Evolutionary conservation across 169 alveolate species (phyloP).

Genomic region (Plasmodium cynomolgi): DNA sequence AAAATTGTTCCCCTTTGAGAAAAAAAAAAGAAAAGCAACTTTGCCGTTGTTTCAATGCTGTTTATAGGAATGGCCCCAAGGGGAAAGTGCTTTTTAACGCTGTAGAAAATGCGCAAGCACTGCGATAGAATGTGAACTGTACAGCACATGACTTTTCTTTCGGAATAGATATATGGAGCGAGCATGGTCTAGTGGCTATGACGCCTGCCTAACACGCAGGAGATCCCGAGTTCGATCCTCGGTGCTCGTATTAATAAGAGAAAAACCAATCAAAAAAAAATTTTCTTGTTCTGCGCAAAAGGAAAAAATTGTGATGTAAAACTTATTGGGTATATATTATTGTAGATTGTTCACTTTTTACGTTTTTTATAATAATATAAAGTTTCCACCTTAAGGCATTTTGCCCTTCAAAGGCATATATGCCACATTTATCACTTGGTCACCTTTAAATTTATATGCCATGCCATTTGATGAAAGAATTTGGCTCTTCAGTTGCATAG

Average conservation of each 20-base stretch:
- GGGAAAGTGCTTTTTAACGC: not conserved
- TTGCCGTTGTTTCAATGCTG: not conserved
- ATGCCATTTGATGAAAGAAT: not conserved
- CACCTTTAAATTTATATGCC: not conserved
- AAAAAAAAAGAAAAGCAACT: not conserved
- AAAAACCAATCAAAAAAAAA: not conserved
- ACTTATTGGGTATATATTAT: no score
- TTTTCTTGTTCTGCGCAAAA: not conserved
- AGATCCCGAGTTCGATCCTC: conserved; percentile 96
- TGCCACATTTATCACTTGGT: not conserved
- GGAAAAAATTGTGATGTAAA: not conserved
- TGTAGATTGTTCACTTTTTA: not conserved
- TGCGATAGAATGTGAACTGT: not conserved
- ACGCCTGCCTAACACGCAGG: conserved; percentile 95
- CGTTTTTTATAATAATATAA: no score
- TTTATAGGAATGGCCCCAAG: not conserved
- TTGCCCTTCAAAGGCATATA: not conserved
- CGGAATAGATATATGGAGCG: conserved; percentile 73
- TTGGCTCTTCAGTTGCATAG: not conserved
- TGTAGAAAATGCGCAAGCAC: not conserved
- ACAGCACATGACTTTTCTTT: not conserved
- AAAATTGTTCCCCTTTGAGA: not conserved
- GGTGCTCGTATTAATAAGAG: conserved; percentile 87
- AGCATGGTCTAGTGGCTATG: conserved; percentile 96
- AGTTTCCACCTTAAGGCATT: not conserved